Percentiles rank a stretch among this genome's conserved stretches.
phyloP scores from a whole-genome alignment of 139 green algal species.

The Chlorella sp. region DNA sequence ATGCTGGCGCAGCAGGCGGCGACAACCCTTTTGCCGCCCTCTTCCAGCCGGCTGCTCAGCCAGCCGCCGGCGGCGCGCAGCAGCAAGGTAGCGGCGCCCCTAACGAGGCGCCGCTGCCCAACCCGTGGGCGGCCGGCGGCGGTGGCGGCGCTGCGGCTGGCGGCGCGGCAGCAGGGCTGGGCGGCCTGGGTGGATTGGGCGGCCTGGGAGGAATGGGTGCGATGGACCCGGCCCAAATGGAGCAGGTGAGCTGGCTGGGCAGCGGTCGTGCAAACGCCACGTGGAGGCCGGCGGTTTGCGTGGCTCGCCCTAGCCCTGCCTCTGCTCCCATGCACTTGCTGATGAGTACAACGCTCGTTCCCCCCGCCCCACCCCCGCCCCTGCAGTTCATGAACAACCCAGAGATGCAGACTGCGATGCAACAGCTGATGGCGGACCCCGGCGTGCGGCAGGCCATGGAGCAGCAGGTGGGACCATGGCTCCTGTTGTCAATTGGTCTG shows the following conservation, averaged over 20 bases:
- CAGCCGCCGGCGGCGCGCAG: constrained; percentile 19
- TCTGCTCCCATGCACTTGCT: too few relatives aligned
- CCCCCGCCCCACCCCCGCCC: too few relatives aligned
- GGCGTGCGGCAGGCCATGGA: constrained; percentile 44
- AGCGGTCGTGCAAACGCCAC: too few relatives aligned
- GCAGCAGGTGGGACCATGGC: background rate
- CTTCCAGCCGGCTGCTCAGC: constrained; percentile 23
- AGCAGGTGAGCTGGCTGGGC: constrained; percentile 14
- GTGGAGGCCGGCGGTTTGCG: too few relatives aligned
- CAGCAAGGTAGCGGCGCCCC: constrained; percentile 49
- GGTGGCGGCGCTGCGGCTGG: background rate
- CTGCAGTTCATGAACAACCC: constrained; percentile 21
- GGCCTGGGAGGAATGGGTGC: constrained; percentile 18
- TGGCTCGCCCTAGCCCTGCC: too few relatives aligned
- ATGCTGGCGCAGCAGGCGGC: background rate
- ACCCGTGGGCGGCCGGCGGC: constrained; percentile 83
- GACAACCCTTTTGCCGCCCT: constrained; percentile 49
- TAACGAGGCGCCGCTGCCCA: constrained; percentile 93
- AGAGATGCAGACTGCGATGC: constrained; percentile 63
- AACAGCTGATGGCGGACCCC: constrained; percentile 77
- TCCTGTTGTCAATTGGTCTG: too few relatives aligned
- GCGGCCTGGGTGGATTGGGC: constrained; percentile 26
- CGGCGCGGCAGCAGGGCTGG: background rate
- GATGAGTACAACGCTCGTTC: too few relatives aligned
- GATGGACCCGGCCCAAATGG: constrained; percentile 20